Conservation (phyloP, 2,329 filamentous ascomycete species). For the Geosmithia morbida region DNA sequence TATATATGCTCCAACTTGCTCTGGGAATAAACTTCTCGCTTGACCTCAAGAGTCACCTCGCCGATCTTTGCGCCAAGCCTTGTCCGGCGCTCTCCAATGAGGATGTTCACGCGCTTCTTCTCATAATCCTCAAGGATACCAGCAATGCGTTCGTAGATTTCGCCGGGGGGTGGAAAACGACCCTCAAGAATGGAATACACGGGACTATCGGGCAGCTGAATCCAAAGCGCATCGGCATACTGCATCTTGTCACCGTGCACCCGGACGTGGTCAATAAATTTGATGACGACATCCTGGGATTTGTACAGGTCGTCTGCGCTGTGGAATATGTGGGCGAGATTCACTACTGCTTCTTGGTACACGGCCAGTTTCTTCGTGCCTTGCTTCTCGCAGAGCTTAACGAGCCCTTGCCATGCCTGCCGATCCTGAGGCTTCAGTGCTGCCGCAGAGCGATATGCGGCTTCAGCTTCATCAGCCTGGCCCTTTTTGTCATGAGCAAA, state of each 20-base stretch:
- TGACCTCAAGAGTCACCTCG: constrained; percentile 77
- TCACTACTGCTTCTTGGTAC: constrained; percentile 61
- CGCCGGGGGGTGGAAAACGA: constrained; percentile 61
- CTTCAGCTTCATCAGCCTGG: constrained; percentile 58
- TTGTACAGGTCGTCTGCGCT: constrained; percentile 50
- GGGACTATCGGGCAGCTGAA: constrained; percentile 66
- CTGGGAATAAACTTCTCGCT: constrained; percentile 62
- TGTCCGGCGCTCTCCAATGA: constrained; percentile 80
- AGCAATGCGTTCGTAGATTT: constrained; percentile 70
- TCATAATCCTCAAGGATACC: constrained; percentile 78
- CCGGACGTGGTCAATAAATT: constrained; percentile 62
- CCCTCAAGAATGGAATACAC: constrained; percentile 77
- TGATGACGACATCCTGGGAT: constrained; percentile 58
- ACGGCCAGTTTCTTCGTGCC: constrained; percentile 52
- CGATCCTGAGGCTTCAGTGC: constrained; percentile 57
- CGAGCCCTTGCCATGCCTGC: constrained; percentile 84
- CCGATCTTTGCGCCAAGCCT: constrained; percentile 71
- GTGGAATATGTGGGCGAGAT: constrained; percentile 60
- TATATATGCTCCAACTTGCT: constrained; percentile 75
- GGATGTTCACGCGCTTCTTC: constrained; percentile 73
- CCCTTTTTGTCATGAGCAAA: constrained; percentile 70
- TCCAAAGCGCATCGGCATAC: constrained; percentile 59
- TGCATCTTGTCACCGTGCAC: constrained; percentile 58
- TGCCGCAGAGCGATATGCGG: constrained; percentile 59
- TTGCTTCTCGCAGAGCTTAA: constrained; percentile 74